Evolutionary conservation across 768 basidiomycete species (phyloP).

Genomic region (Collybia mongolica): DNA sequence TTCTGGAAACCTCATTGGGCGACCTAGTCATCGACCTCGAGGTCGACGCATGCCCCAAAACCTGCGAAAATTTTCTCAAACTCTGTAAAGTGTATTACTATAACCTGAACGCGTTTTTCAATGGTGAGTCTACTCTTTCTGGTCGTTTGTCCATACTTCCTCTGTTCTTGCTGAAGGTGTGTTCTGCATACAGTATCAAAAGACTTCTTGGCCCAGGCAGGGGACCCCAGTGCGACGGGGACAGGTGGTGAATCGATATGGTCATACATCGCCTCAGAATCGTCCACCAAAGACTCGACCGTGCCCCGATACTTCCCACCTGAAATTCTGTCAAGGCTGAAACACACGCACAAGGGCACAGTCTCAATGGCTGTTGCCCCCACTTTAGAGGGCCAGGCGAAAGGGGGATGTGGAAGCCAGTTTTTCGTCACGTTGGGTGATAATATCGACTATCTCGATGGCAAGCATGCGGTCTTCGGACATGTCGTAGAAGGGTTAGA

Average conservation of each 20-base stretch:
- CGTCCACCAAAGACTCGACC: constrained; percentile 24
- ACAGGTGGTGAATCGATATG: constrained; percentile 91
- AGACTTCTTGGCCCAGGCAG: constrained; percentile 93
- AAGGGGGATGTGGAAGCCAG: constrained; percentile 84
- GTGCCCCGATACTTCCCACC: constrained; percentile 86
- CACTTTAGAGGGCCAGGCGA: constrained; percentile 52
- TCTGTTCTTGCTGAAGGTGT: neutral
- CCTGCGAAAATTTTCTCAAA: constrained; percentile 95
- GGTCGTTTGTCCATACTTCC: neutral
- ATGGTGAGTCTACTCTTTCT: constrained; percentile 56
- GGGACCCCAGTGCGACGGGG: constrained; percentile 95
- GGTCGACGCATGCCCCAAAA: constrained; percentile 85
- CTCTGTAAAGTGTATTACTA: constrained; percentile 97
- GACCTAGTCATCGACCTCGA: constrained; percentile 97
- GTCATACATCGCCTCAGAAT: constrained; percentile 65
- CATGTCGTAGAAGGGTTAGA: constrained; percentile 94
- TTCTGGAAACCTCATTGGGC: constrained; percentile 95
- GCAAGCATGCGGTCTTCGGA: constrained; percentile 91
- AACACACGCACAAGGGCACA: constrained; percentile 83
- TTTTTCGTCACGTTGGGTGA: constrained; percentile 95
- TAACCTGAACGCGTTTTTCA: constrained; percentile 97
- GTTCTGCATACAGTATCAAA: constrained; percentile 58
- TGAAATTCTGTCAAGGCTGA: constrained; percentile 75
- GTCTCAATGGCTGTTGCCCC: constrained; percentile 98
- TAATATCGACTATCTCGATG: constrained; percentile 93